A percentile compares a stretch with the other conserved stretches of the same genome.
Conservation (phyloP, 148 eudicot species). For the Talinum fruticosum region DNA sequence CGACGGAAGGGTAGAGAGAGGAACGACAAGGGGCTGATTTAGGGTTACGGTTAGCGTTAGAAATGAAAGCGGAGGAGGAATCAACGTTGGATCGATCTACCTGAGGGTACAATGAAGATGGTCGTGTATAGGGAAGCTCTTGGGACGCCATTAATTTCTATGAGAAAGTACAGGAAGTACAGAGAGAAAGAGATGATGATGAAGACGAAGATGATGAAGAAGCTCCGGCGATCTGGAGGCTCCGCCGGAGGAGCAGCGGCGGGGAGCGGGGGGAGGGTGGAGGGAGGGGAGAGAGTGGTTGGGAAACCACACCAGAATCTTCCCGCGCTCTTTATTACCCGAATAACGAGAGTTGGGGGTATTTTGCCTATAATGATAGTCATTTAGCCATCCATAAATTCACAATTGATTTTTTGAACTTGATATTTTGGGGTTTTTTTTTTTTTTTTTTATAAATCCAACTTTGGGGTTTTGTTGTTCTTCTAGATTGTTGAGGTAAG, state of each 20-base stretch:
- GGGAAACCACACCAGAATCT: neutral
- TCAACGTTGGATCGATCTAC: constrained; percentile 32
- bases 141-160: constrained; percentile 55
- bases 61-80: constrained; percentile 17
- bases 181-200: neutral
- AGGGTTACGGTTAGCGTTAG: constrained; percentile 11
- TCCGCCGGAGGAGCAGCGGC: too few relatives aligned
- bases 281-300: neutral
- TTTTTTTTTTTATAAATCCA: too few relatives aligned
- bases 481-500: too few relatives aligned
- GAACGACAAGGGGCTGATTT: constrained; percentile 25
- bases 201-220: neutral
- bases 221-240: too few relatives aligned
- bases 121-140: constrained; percentile 27
- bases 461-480: too few relatives aligned
- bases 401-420: too few relatives aligned
- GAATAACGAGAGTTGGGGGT: neutral
- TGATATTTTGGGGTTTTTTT: too few relatives aligned
- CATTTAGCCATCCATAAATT: too few relatives aligned
- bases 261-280: neutral
- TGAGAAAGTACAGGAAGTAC: neutral
- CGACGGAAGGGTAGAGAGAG: constrained; percentile 56
- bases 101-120: constrained; percentile 45
- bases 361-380: too few relatives aligned
- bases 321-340: neutral